Base-by-base conservation (phyloP, 2,329 filamentous ascomycete species). In the Aspergillus candidus region DNA sequence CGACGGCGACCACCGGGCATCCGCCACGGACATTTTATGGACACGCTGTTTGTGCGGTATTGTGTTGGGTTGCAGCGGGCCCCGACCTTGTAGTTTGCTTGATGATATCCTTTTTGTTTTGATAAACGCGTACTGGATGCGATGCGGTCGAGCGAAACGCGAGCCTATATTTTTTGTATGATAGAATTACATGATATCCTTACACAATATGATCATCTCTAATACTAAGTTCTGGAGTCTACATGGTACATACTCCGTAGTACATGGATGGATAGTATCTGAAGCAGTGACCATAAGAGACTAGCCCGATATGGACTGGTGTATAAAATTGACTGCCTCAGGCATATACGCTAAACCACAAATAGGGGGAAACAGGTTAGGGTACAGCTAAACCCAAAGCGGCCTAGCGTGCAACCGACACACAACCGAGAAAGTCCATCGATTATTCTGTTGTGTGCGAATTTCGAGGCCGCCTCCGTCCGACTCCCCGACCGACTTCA, bases 21-120 rank as follows among this genome's bases (percentile, higher is more conserved):
- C 57, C 82, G 86, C 42, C 91, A 97, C 65, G 83, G 81, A 13
- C 88, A 96, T 65, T 97, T 97, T 57, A 74, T 91, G 49, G 88
- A 96, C 60, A 81, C 83, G 48, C 67, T 97, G 31, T 88, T 84
- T 66, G 82, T 94, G 50, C 76, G 88, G 49, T 95, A 95, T 63
- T 80, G 70, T 43, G 65, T 70, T 43, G 74, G 75, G 5, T 57
- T 78, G 54, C 69, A 70, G 56, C 62, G 67, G 45, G 67, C 64
- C 6, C 66, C 68, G 3, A 71, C 67, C 10, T 53, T 67, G 44
- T 66, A 61, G 35, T 39, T 27, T 39, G 11, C 27, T 39, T 11
- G 51, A 48, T 39, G 35, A 29, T 4, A 41, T 42, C 34, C 35
- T 41, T 32, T 44, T 51, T 60, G 55, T 38, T 22, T 40, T 40